These are phyloP conservation scores for Penicillium freii DNA, from an alignment of 2,329 filamentous ascomycete species.

Conservation along the genomic window DNA sequence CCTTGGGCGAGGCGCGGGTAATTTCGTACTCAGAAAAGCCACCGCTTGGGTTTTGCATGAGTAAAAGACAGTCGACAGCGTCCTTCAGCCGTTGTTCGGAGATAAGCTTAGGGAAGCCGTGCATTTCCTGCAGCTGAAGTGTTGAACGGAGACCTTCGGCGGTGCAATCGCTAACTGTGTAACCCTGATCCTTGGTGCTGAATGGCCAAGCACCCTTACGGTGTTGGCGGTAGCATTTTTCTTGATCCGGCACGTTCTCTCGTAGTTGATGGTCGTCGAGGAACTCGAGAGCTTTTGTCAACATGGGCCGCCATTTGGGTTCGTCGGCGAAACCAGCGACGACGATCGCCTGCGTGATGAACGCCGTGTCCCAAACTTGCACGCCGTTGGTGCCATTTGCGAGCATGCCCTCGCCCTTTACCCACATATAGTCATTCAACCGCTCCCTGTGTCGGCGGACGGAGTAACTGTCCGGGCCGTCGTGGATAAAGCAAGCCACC, in stretches of 20 bases:
- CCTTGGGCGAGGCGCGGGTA: conserved; percentile 69
- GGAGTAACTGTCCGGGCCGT: conserved; percentile 70
- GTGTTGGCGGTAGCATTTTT: conserved; percentile 80
- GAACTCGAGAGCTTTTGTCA: conserved; percentile 77
- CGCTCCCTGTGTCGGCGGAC: conserved; percentile 77
- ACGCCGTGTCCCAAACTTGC: conserved; percentile 94
- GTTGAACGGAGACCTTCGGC: conserved; percentile 86
- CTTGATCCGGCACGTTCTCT: conserved; percentile 74
- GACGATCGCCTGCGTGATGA: conserved; percentile 77
- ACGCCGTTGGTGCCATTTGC: conserved; percentile 98
- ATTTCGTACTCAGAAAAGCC: conserved; percentile 90
- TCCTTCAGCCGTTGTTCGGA: conserved; percentile 78
- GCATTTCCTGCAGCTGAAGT: conserved; percentile 76
- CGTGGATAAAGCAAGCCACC: conserved; percentile 78
- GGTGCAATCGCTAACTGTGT: conserved; percentile 92
- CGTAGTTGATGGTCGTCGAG: conserved; percentile 88
- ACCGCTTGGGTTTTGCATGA: conserved; percentile 84
- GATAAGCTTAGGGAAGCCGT: conserved; percentile 71
- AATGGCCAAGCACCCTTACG: conserved; percentile 96
- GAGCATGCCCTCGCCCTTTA: conserved; percentile 89
- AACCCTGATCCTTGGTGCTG: conserved; percentile 87
- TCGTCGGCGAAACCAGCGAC: conserved; percentile 77
- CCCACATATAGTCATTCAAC: conserved; percentile 83
- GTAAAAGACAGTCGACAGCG: conserved; percentile 83
- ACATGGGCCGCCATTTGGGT: conserved; percentile 75